Conservation (phyloP, 2,329 filamentous ascomycete species). For the Passalora sequoiae region DNA sequence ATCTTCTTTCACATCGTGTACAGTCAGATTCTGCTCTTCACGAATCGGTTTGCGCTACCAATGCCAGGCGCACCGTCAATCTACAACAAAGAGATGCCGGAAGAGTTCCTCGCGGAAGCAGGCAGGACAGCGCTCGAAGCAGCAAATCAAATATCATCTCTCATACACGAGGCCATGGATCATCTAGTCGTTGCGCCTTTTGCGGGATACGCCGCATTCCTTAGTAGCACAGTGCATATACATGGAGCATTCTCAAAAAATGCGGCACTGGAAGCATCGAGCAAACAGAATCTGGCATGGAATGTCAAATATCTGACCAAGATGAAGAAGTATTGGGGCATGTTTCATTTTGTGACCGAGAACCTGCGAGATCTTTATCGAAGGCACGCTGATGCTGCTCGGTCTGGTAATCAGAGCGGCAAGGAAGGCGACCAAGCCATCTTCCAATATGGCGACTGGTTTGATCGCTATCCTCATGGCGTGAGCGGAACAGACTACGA, state of each 20-base stretch:
- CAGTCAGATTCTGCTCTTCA: slow-evolving; percentile 83
- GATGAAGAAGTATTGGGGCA: slow-evolving; percentile 97
- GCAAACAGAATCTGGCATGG: slow-evolving; percentile 76
- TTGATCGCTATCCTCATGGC: slow-evolving; percentile 87
- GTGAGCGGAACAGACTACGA: slow-evolving; percentile 80
- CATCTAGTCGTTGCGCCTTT: slow-evolving; percentile 85
- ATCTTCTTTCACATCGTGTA: slow-evolving; percentile 85
- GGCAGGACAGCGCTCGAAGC: slow-evolving; percentile 73
- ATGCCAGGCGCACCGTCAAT: slow-evolving; percentile 55
- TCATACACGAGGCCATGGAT: slow-evolving; percentile 74
- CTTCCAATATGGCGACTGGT: slow-evolving; percentile 97
- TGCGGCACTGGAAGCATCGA: slow-evolving; percentile 64
- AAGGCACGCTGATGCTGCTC: slow-evolving; percentile 73
- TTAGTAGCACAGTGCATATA: slow-evolving; percentile 90
- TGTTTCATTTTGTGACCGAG: slow-evolving; percentile 96
- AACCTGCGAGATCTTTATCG: slow-evolving; percentile 86
- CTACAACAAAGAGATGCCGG: slow-evolving; percentile 62
- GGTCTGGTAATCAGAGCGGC: slow-evolving; percentile 51
- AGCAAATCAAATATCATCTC: slow-evolving; percentile 77
- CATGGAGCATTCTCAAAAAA: slow-evolving; percentile 87
- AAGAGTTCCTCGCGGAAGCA: slow-evolving; percentile 70
- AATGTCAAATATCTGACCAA: slow-evolving; percentile 88
- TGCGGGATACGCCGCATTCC: slow-evolving; percentile 89
- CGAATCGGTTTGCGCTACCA: slow-evolving; percentile 80
- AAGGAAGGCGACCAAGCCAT: slow-evolving; percentile 55